Evolutionary conservation across 2,329 filamentous ascomycete genomes (phyloP).

Genomic region (Metarhizium anisopliae): DNA sequence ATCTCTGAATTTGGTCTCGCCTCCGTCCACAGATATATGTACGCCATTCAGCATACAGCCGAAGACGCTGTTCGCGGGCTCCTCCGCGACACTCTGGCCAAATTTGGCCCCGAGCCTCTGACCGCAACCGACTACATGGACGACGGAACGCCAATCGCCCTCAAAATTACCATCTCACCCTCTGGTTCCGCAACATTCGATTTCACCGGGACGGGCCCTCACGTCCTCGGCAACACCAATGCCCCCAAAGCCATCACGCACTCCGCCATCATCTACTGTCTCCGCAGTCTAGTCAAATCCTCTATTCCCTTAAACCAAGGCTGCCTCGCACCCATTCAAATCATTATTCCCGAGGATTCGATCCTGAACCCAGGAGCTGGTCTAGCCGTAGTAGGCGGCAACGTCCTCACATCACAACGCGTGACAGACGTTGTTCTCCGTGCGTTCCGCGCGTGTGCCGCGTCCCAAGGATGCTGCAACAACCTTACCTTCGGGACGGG

Average conservation of each 20-base stretch:
- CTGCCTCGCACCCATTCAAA: slow-evolving; percentile 67
- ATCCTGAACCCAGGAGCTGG: slow-evolving; percentile 68
- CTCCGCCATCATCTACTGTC: slow-evolving; percentile 72
- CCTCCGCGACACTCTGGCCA: slow-evolving; percentile 10
- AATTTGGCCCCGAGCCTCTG: slow-evolving; percentile 13
- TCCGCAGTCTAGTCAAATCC: slow-evolving; percentile 69
- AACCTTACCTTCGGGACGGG: slow-evolving; percentile 80
- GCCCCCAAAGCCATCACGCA: slow-evolving; percentile 24
- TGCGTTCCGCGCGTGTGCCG: slow-evolving; percentile 71
- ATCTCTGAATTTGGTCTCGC: slow-evolving; percentile 66
- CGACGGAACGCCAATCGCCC: slow-evolving; percentile 68
- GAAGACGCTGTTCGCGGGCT: slow-evolving; percentile 56
- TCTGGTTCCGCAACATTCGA: slow-evolving; percentile 66
- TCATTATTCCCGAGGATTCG: slow-evolving; percentile 62
- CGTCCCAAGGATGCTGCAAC: slow-evolving; percentile 73
- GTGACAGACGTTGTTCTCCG: slow-evolving; percentile 78
- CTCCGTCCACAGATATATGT: slow-evolving; percentile 55
- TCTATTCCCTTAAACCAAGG: slow-evolving; percentile 85
- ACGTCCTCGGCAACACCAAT: slow-evolving; percentile 25
- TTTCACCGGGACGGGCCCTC: slow-evolving; percentile 22
- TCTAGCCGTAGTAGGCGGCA: slow-evolving; percentile 75
- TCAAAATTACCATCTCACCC: slow-evolving; percentile 66
- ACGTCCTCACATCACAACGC: slow-evolving; percentile 71
- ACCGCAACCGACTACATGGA: slow-evolving; percentile 59
- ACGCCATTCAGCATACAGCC: slow-evolving; percentile 31